A percentile compares a stretch with the other conserved stretches of the same genome.
phyloP scores from a whole-genome alignment of 2,329 filamentous ascomycete genomes.

The Plectosphaerella sp. region DNA sequence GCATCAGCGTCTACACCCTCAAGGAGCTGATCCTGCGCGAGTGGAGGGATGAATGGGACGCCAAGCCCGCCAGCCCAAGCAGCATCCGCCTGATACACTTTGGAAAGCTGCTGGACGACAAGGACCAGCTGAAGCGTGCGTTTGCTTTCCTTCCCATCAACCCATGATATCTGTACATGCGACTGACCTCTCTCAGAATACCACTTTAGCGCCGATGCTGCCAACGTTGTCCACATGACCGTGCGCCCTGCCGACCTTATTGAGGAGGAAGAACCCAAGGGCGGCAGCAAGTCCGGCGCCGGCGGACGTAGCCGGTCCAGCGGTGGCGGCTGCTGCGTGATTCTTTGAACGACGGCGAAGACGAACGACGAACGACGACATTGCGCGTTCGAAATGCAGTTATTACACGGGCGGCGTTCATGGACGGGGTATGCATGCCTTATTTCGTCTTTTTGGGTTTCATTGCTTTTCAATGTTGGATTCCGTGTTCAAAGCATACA shows the following conservation, averaged over 20 bases:
- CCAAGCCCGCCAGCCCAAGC: conserved; percentile 78
- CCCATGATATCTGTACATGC: background rate
- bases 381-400: background rate
- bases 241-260: conserved; percentile 83
- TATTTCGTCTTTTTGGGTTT: background rate
- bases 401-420: background rate
- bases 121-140: conserved; percentile 77
- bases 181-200: conserved; percentile 53
- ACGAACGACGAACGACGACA: background rate
- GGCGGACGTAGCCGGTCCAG: conserved; percentile 35
- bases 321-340: conserved; percentile 43
- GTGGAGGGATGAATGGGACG: conserved; percentile 90
- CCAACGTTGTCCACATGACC: conserved; percentile 93
- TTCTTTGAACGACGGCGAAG: conserved; percentile 33
- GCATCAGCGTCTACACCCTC: conserved; percentile 87
- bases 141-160: conserved; percentile 8
- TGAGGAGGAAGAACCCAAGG: conserved; percentile 71
- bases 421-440: background rate
- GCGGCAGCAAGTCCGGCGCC: conserved; percentile 48
- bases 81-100: conserved; percentile 90
- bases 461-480: background rate
- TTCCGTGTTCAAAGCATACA: background rate
- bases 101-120: conserved; percentile 86
- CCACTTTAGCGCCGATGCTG: conserved; percentile 66
- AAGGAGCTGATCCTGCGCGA: conserved; percentile 92